Conservation (phyloP, 2,329 filamentous ascomycete species). For the Orbilia blumenaviensis region DNA sequence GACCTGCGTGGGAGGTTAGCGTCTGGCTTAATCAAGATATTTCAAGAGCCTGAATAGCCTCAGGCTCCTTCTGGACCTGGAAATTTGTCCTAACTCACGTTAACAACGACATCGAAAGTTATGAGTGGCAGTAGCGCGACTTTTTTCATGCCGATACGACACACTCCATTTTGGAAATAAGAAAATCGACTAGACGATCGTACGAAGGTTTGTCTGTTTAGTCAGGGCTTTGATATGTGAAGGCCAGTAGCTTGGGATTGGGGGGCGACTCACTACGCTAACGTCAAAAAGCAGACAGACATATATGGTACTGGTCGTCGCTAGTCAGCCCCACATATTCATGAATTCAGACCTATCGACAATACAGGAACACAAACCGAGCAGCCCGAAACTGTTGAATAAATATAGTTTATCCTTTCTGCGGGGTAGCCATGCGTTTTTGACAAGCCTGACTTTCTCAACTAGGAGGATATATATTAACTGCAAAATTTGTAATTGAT, state of each 20-base stretch:
- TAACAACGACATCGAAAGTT: constrained; percentile 69
- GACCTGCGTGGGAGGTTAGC: constrained; percentile 59
- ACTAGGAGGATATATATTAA: constrained; percentile 71
- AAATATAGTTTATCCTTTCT: constrained; percentile 68
- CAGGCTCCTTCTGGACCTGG: too few relatives aligned
- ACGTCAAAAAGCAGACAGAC: constrained; percentile 67
- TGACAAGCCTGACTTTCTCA: constrained; percentile 70
- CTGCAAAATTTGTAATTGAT: constrained; percentile 56
- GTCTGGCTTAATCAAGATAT: too few relatives aligned
- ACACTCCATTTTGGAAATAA: constrained; percentile 66
- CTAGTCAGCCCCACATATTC: constrained; percentile 28
- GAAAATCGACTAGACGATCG: constrained; percentile 65
- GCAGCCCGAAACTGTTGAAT: constrained; percentile 70
- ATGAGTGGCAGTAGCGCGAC: constrained; percentile 71
- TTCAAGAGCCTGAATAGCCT: too few relatives aligned
- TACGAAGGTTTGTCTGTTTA: neutral
- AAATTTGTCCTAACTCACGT: constrained; percentile 63
- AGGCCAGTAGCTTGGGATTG: too few relatives aligned
- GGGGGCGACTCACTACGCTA: constrained; percentile 68
- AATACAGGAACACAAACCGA: constrained; percentile 59
- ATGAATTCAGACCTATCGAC: neutral
- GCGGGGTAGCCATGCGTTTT: constrained; percentile 64
- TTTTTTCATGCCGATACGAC: constrained; percentile 70
- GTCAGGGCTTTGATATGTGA: too few relatives aligned
- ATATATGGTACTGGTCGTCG: constrained; percentile 22